Evolutionary conservation across 2,329 filamentous ascomycete genomes (phyloP).

Genomic region (Ophiostoma triangulosporum): DNA sequence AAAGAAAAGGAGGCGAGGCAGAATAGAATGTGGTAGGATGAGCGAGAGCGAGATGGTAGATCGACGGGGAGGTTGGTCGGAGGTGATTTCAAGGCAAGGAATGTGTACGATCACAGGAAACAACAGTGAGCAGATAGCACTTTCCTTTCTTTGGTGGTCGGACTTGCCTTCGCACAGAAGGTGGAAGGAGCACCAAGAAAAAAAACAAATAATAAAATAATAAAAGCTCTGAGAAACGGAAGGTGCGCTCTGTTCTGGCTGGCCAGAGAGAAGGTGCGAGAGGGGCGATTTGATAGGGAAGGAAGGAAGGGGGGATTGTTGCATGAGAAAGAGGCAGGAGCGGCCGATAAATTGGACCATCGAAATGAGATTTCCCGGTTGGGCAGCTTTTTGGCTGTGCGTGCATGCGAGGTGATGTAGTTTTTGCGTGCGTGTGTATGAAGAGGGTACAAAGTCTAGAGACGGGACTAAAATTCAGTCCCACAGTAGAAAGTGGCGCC

Average conservation of each 20-base stretch:
- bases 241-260: conserved; percentile 7
- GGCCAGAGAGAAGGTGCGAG: conserved; percentile 10
- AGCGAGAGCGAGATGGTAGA: neutral
- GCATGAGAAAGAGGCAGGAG: conserved; percentile 11
- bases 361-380: conserved; percentile 15
- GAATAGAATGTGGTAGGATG: neutral
- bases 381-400: conserved; percentile 10
- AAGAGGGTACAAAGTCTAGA: neutral
- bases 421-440: neutral
- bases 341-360: conserved; percentile 11
- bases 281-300: conserved; percentile 15
- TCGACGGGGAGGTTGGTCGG: neutral
- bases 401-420: too few species aligned
- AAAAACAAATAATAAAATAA: neutral
- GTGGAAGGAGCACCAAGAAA: neutral
- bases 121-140: neutral
- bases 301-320: conserved; percentile 5
- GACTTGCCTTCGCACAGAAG: neutral
- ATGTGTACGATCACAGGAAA: neutral
- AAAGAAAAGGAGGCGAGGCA: neutral
- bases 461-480: neutral
- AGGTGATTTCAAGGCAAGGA: neutral
- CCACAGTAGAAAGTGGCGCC: conserved; percentile 7
- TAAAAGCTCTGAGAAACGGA: conserved; percentile 4
- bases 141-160: conserved; percentile 5